A percentile compares a stretch with the other conserved stretches of the same genome.
These are phyloP conservation scores for Epichloe uncinata DNA, from an alignment of 2,329 filamentous ascomycete genomes.

Conservation along the genomic window DNA sequence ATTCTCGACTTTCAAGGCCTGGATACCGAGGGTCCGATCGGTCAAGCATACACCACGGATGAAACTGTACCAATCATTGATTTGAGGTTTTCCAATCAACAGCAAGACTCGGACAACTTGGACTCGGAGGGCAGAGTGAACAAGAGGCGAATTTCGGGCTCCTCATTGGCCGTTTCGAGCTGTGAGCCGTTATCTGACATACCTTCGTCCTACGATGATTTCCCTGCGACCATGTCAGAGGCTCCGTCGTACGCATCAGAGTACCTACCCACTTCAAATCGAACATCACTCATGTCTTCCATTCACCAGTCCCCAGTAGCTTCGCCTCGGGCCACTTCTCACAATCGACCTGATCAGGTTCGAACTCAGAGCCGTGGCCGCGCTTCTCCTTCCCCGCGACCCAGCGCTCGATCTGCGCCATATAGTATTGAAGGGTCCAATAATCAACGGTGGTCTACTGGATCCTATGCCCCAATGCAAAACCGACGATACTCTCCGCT, in stretches of 20 bases:
- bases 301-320: slow-evolving; percentile 60
- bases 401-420: slow-evolving; percentile 53
- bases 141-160: slow-evolving; percentile 54
- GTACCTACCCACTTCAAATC: slow-evolving; percentile 52
- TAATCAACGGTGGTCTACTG: slow-evolving; percentile 67
- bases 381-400: slow-evolving; percentile 58
- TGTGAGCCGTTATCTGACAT: slow-evolving; percentile 53
- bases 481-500: slow-evolving; percentile 46
- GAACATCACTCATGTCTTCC: slow-evolving; percentile 57
- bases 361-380: slow-evolving; percentile 54
- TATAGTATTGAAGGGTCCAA: slow-evolving; percentile 55
- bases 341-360: slow-evolving; percentile 47
- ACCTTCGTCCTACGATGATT: slow-evolving; percentile 57
- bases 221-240: slow-evolving; percentile 52
- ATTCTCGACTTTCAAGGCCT: slow-evolving; percentile 40
- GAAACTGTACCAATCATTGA: slow-evolving; percentile 51
- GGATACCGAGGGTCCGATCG: slow-evolving; percentile 45
- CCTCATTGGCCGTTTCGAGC: slow-evolving; percentile 61
- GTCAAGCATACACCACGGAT: slow-evolving; percentile 49
- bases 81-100: slow-evolving; percentile 36
- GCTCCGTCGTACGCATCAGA: slow-evolving; percentile 53
- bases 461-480: slow-evolving; percentile 49
- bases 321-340: slow-evolving; percentile 53
- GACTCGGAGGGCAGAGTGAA: slow-evolving; percentile 39
- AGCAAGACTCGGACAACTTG: slow-evolving; percentile 34